Evolutionary conservation across 768 basidiomycete species (phyloP).

Genomic region (Rhizopogon rudus): DNA sequence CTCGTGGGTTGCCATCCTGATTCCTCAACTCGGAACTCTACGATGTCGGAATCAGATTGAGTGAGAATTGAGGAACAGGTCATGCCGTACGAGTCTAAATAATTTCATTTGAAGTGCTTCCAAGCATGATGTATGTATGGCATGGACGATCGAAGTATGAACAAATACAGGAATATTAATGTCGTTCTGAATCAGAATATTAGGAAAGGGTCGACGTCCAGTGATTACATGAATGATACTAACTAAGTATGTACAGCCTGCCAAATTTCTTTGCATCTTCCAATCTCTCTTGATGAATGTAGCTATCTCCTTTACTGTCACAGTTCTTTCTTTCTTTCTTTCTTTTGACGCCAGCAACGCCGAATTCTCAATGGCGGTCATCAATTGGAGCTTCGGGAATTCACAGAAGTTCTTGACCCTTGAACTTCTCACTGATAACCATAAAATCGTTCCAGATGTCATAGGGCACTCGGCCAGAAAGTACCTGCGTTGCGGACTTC

Average conservation of each 20-base stretch:
- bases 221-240: too few species aligned
- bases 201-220: too few species aligned
- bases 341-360: slow-evolving; percentile 1
- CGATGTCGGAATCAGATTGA: too few species aligned
- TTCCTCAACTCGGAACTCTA: too few species aligned
- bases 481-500: not conserved
- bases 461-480: slow-evolving; percentile 7
- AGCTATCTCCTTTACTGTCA: not conserved
- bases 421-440: not conserved
- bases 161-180: too few species aligned
- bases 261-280: not conserved
- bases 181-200: too few species aligned
- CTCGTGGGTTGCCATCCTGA: too few species aligned
- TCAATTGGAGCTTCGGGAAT: not conserved
- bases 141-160: too few species aligned
- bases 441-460: not conserved
- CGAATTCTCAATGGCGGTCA: slow-evolving; percentile 1
- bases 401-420: not conserved
- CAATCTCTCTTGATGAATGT: not conserved
- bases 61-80: too few species aligned
- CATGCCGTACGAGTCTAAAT: too few species aligned
- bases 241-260: not conserved
- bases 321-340: not conserved
- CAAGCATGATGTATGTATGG: too few species aligned
- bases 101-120: too few species aligned